A percentile compares a stretch with the other conserved stretches of the same genome.
Evolutionary conservation across 495 filamentous ascomycete species (phyloP).

Genomic region (Penicillium egyptiacum): DNA sequence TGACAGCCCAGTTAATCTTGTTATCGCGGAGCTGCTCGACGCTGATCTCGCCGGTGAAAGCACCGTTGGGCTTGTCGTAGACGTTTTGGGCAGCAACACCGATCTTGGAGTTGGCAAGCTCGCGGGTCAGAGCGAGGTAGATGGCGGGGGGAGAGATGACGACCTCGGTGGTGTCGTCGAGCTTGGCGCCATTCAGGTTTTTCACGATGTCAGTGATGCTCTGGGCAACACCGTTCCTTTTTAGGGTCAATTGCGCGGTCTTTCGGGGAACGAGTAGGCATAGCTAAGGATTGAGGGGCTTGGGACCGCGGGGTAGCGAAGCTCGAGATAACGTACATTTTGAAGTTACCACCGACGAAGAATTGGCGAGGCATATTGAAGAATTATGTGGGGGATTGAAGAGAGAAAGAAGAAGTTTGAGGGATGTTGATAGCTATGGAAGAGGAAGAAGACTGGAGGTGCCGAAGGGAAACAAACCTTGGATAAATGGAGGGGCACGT

Average conservation of each 20-base stretch:
- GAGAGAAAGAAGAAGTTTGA: conserved; percentile 13
- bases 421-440: conserved; percentile 14
- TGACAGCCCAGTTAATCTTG: conserved; percentile 82
- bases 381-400: conserved; percentile 9
- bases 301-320: conserved; percentile 22
- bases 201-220: conserved; percentile 84
- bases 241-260: conserved; percentile 18
- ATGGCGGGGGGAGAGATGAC: conserved; percentile 88
- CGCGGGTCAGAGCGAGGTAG: conserved; percentile 83
- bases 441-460: conserved; percentile 11
- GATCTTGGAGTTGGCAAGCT: conserved; percentile 66
- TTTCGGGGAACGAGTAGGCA: neutral
- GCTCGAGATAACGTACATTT: conserved; percentile 65
- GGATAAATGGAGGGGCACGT: conserved; percentile 17
- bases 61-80: conserved; percentile 93
- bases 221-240: conserved; percentile 87
- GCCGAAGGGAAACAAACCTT: conserved; percentile 9
- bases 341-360: conserved; percentile 99
- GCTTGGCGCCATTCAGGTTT: conserved; percentile 76
- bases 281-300: conserved; percentile 20
- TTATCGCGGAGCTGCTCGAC: conserved; percentile 85
- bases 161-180: conserved; percentile 62
- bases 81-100: conserved; percentile 93
- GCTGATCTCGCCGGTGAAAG: conserved; percentile 95
- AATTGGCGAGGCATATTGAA: conserved; percentile 87